phyloP scores from a whole-genome alignment of 192 early-diverging fungal genomes.

The Phlyctochytrium bullatum region DNA sequence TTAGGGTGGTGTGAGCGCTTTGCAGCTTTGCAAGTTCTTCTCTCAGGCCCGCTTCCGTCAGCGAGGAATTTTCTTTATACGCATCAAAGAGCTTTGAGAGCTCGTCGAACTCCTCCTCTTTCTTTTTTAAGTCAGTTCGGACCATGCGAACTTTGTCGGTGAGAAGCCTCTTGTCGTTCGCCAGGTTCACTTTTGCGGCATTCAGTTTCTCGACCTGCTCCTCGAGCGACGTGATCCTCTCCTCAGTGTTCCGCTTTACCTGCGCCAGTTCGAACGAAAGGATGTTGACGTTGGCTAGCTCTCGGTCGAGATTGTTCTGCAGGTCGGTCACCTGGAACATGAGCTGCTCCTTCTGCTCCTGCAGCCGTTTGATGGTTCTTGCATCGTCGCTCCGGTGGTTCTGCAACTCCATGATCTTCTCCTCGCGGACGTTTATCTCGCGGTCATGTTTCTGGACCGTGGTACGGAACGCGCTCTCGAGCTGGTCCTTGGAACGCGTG shows the following conservation, averaged over 20 bases:
- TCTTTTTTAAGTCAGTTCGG: conserved; percentile 35
- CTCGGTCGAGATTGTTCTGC: conserved; percentile 50
- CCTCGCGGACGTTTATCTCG: conserved; percentile 38
- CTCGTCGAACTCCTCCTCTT: conserved; percentile 45
- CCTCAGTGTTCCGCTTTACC: conserved; percentile 43
- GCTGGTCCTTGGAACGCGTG: conserved; percentile 40
- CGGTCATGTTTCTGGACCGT: conserved; percentile 42
- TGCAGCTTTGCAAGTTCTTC: conserved; percentile 20
- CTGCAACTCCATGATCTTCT: conserved; percentile 39
- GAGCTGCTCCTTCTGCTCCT: conserved; percentile 55
- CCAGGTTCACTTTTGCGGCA: conserved; percentile 37
- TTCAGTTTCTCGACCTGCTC: conserved; percentile 51
- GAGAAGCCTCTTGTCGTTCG: conserved; percentile 48
- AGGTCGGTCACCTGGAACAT: conserved; percentile 60
- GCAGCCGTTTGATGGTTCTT: conserved; percentile 34
- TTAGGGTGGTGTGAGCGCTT: conserved; percentile 21
- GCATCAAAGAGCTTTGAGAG: conserved; percentile 22
- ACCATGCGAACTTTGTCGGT: conserved; percentile 46
- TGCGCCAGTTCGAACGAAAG: conserved; percentile 47
- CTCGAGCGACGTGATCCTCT: conserved; percentile 37
- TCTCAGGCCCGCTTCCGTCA: conserved; percentile 23
- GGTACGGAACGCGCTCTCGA: conserved; percentile 35
- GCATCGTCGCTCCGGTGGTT: conserved; percentile 37
- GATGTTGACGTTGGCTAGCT: conserved; percentile 45
- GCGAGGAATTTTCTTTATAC: conserved; percentile 21